Evolutionary conservation across 139 green algal species (phyloP).

Genomic region (Haematococcus sp.): DNA sequence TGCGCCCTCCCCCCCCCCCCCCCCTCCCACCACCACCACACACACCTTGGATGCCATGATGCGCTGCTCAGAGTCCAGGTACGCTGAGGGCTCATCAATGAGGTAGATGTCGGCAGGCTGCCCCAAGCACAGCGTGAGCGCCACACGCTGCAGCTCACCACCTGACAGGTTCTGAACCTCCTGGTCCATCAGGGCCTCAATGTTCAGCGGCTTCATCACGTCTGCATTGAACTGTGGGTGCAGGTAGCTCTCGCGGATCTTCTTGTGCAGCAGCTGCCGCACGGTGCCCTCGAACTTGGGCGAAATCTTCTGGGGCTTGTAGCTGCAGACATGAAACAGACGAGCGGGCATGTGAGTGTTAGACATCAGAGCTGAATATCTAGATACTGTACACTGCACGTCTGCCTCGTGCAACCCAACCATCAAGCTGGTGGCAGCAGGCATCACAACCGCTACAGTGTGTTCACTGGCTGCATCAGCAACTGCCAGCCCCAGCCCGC

Average conservation of each 20-base stretch:
- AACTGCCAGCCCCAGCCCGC: background rate
- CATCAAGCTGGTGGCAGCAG: too few species aligned
- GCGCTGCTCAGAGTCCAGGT: constrained; percentile 98
- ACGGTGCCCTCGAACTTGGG: constrained; percentile 95
- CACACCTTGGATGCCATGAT: constrained; percentile 93
- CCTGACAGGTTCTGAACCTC: constrained; percentile 95
- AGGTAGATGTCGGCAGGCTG: constrained; percentile 97
- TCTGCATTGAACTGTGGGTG: constrained; percentile 89
- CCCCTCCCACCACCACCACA: too few species aligned
- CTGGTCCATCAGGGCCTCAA: constrained; percentile 94
- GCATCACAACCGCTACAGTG: too few species aligned
- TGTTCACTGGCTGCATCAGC: background rate
- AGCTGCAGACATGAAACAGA: constrained; percentile 39
- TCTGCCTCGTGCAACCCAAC: too few species aligned
- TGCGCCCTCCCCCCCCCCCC: too few species aligned
- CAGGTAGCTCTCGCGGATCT: constrained; percentile 89
- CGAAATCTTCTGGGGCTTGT: constrained; percentile 99
- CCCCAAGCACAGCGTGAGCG: constrained; percentile 91
- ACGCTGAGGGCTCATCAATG: constrained; percentile 97
- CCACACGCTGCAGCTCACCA: constrained; percentile 92
- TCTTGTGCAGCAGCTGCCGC: constrained; percentile 92
- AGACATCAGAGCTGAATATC: too few species aligned
- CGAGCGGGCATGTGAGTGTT: too few species aligned
- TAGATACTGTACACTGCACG: too few species aligned
- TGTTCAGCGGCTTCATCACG: constrained; percentile 89